Conservation (phyloP, 169 alveolate genomes). For the Cryptosporidium baileyi region DNA sequence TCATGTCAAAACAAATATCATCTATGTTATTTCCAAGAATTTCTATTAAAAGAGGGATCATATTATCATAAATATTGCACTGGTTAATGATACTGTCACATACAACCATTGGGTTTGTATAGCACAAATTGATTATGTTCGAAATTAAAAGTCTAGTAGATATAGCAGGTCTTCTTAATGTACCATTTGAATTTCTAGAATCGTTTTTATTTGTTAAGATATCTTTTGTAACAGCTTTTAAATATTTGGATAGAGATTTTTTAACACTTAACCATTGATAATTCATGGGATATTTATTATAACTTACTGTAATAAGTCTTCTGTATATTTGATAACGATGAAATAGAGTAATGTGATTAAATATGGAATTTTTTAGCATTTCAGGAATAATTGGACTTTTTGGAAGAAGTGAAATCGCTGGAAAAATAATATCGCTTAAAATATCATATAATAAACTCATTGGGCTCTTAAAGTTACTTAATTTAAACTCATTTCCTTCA, state of each 20-base stretch:
- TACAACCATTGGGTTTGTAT: slow-evolving; percentile 58
- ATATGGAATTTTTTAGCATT: slow-evolving; percentile 9
- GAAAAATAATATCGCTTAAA: slow-evolving; percentile 6
- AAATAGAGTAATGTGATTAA: background rate
- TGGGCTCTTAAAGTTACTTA: background rate
- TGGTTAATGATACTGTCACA: slow-evolving; percentile 46
- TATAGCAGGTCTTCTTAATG: slow-evolving; percentile 20
- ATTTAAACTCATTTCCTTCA: background rate
- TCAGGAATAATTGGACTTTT: slow-evolving; percentile 34
- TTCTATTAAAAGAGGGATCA: slow-evolving; percentile 60
- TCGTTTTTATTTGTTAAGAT: background rate
- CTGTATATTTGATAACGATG: slow-evolving; percentile 40
- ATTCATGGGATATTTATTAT: slow-evolving; percentile 54
- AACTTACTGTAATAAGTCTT: slow-evolving; percentile 16
- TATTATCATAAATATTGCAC: slow-evolving; percentile 63
- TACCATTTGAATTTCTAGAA: background rate
- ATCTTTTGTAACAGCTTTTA: slow-evolving; percentile 59
- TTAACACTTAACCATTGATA: slow-evolving; percentile 18
- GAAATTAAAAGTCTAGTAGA: slow-evolving; percentile 41
- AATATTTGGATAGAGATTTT: slow-evolving; percentile 32
- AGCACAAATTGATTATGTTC: slow-evolving; percentile 23
- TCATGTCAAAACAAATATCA: slow-evolving; percentile 30
- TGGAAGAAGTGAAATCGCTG: slow-evolving; percentile 58
- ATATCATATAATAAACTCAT: slow-evolving; percentile 12
- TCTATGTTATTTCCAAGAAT: slow-evolving; percentile 37